Evolutionary conservation across 2,329 filamentous ascomycete genomes (phyloP), one percentile per base, ranked within the genome.

Genomic region (Colletotrichum acutatum): DNA sequence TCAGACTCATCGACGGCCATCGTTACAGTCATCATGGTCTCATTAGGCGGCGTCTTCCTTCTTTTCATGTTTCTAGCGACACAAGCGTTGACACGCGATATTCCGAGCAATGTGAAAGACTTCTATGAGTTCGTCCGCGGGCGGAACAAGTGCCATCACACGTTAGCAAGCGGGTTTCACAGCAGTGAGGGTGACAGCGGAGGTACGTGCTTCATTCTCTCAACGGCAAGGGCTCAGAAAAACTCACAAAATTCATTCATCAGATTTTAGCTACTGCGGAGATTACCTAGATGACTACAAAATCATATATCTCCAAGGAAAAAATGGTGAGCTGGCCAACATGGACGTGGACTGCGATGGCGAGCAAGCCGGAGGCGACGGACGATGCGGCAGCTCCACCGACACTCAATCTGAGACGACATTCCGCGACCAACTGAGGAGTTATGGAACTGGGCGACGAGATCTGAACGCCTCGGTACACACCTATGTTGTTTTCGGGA

Each of bases 281-380:
- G 86, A 88, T 72, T 83, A 84, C 66, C 46, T 83, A 16, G 60
- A 77, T 22, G 78, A 83, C 46, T 80, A 80, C 76, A 81, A 83
- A 46, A 81, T 86, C 56, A 80, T 90, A 71, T 90, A 86, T 79
- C 78, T 90, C 16, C 84, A 86, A 70, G 84, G 84, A 57, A 80
- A 78, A 3, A 76, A 79, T 5, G 81, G 81, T 26, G 76, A 83
- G 49, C 81, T 90, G 52, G 84, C 82, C 64, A 86, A 90, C 78
- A 89, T 90, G 86, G 89, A 90, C 75, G 83, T 90, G 66, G 88
- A 90, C 80, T 91, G 89, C 76, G 89, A 91, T 75, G 89, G 89
- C 26, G 77, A 82, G 8, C 83, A 87, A 67, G 78, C 80, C 26
- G 81, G 82, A 8, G 81, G 84, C 68, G 84, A 83, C 34, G 85